Evolutionary conservation across 2,329 filamentous ascomycete genomes (phyloP), one percentile per base, ranked within the genome.

Genomic region (Byssothecium circinans): DNA sequence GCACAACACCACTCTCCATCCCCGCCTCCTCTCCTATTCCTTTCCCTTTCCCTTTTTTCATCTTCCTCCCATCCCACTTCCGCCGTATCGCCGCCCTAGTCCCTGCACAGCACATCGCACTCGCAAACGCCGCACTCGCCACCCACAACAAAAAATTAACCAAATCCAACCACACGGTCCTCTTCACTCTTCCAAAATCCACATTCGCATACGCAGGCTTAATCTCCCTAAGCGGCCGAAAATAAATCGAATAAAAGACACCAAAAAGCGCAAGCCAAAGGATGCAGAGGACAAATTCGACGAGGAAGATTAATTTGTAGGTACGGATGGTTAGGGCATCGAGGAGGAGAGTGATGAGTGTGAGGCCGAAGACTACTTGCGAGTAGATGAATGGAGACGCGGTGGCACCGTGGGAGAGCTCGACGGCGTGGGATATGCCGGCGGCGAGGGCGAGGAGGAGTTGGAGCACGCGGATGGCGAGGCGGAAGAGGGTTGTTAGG

Each of bases 251-350:
- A 19, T 58, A 61, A 40, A 62, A 62, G 4, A 54, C 41, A 3
- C 45, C 58, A 18, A 63, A 63, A 29, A 57, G 50, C 2, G 56
- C 58, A 19, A 64, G 52, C 55, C 60, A 64, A 14, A 62, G 49
- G 1, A 63, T 38, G 15, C 44, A 45, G 7, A 63, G 30, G 4
- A 45, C 39, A 49, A 54, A 64, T 34, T 63, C 60, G 10, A 59
- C 47, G 1, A 56, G 32, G 57, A 58, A 62, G 7, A 50, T 55
- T 34, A 61, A 19, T 18, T 54, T 57, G 40, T 62, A 64, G 37
- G 52, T 52, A 18, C 59, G 60, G 20, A 60, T 43, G 8, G 54
- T 61, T 3, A 54, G 20, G 19, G 53, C 50, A n/a, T 62, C 52
- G 27, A 56, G 32, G 17, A 62, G 29, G 3, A 63, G 39, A 1